These are phyloP conservation scores for Aspergillus texensis DNA, from an alignment of 2,329 filamentous ascomycete genomes.

Conservation along the genomic window DNA sequence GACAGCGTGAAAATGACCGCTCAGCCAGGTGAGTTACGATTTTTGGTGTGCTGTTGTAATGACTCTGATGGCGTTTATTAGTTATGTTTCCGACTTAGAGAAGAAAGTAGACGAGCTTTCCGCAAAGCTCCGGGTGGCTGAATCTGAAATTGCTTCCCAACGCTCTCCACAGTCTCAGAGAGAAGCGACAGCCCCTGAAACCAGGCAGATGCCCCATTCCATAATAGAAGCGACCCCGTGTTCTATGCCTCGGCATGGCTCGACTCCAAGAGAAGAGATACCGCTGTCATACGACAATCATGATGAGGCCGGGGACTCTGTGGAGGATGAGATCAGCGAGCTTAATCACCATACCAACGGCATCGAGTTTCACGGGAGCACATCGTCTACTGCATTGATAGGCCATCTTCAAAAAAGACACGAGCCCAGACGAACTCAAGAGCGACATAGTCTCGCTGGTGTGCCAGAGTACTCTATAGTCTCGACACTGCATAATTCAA, in stretches of 20 bases:
- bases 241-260: conserved; percentile 26
- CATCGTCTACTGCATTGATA: conserved; percentile 50
- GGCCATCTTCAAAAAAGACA: conserved; percentile 43
- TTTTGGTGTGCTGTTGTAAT: too few relatives aligned
- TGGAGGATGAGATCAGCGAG: conserved; percentile 45
- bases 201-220: conserved; percentile 9
- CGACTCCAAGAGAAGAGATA: conserved; percentile 21
- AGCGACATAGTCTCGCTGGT: conserved; percentile 13
- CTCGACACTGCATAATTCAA: conserved; percentile 51
- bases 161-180: conserved; percentile 15
- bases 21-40: conserved; percentile 28
- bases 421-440: conserved; percentile 25
- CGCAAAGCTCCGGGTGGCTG: conserved; percentile 27
- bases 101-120: conserved; percentile 35
- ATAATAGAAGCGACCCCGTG: conserved; percentile 26
- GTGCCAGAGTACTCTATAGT: conserved; percentile 43
- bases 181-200: background rate
- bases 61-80: conserved; percentile 2
- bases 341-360: conserved; percentile 50
- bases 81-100: conserved; percentile 42
- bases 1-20: conserved; percentile 32
- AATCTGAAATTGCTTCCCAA: conserved; percentile 20
- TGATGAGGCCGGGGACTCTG: conserved; percentile 29
- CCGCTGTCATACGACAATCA: conserved; percentile 21
- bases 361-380: conserved; percentile 53